Percentiles rank a stretch among this genome's conserved stretches.
These are phyloP conservation scores for Candida arabinofermentans DNA, from an alignment of 805 yeast species.

Conservation along the genomic window DNA sequence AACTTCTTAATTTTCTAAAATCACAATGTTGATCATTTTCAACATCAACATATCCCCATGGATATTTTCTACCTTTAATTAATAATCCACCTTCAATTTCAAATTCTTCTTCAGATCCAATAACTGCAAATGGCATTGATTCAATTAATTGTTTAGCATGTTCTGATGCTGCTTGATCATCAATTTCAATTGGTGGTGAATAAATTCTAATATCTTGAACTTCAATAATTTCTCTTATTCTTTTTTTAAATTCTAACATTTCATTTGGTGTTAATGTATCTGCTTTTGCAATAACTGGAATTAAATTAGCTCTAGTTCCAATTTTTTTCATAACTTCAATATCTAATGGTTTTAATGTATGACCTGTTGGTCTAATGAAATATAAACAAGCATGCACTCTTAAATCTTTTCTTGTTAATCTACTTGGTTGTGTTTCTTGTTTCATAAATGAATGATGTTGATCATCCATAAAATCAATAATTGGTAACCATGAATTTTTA, in stretches of 20 bases:
- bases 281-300: slow-evolving; percentile 87
- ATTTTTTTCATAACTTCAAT: slow-evolving; percentile 84
- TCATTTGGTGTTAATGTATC: slow-evolving; percentile 77
- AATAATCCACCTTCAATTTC: slow-evolving; percentile 56
- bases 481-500: slow-evolving; percentile 80
- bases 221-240: slow-evolving; percentile 79
- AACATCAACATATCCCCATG: slow-evolving; percentile 88
- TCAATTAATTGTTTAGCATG: slow-evolving; percentile 78
- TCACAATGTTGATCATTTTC: slow-evolving; percentile 86
- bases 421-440: slow-evolving; percentile 87
- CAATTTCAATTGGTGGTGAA: slow-evolving; percentile 77
- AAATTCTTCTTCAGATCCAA: slow-evolving; percentile 71
- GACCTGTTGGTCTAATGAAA: slow-evolving; percentile 89
- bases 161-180: slow-evolving; percentile 72
- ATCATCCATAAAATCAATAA: slow-evolving; percentile 84
- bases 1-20: slow-evolving; percentile 73
- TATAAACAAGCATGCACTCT: slow-evolving; percentile 90
- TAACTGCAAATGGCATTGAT: slow-evolving; percentile 82
- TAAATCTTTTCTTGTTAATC: slow-evolving; percentile 64
- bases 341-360: slow-evolving; percentile 81
- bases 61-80: slow-evolving; percentile 79
- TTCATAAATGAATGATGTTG: slow-evolving; percentile 86
- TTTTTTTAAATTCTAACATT: slow-evolving; percentile 61
- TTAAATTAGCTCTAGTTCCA: slow-evolving; percentile 75
- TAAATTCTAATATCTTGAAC: slow-evolving; percentile 80